phyloP scores from a whole-genome alignment of 441 rosid genomes.

The Erodium texanum region DNA sequence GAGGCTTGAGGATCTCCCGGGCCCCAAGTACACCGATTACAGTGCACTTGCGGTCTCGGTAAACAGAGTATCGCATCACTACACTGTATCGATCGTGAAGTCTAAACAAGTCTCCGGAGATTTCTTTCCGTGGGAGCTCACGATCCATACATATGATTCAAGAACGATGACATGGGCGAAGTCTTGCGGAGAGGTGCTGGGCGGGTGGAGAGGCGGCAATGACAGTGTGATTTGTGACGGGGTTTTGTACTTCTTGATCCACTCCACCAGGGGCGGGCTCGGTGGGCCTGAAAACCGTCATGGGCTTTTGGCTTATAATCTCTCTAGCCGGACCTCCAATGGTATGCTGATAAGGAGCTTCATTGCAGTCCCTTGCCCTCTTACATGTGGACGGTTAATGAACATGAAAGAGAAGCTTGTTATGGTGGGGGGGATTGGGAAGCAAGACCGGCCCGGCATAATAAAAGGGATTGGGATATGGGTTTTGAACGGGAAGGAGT shows the following conservation, averaged over 20 bases:
- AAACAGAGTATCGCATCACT: conserved; percentile 34
- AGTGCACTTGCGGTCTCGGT: conserved; percentile 66
- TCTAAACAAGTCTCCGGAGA: conserved; percentile 76
- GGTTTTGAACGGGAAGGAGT: conserved; percentile 54
- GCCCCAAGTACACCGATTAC: conserved; percentile 57
- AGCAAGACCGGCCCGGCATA: conserved; percentile 68
- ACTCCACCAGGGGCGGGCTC: conserved; percentile 43
- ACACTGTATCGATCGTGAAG: conserved; percentile 63
- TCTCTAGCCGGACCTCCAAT: conserved; percentile 35
- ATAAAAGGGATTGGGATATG: conserved; percentile 92
- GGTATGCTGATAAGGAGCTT: conserved; percentile 48
- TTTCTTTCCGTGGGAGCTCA: conserved; percentile 66
- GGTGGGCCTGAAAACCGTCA: conserved; percentile 51
- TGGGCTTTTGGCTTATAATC: conserved; percentile 47
- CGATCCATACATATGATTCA: conserved; percentile 56
- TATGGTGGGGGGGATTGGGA: conserved; percentile 93
- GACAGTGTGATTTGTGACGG: conserved; percentile 72
- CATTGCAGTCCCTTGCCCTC: conserved; percentile 61
- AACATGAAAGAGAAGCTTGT: conserved; percentile 73
- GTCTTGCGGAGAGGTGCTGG: conserved; percentile 48
- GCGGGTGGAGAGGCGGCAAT: conserved; percentile 95
- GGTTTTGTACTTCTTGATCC: conserved; percentile 52
- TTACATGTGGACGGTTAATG: conserved; percentile 90
- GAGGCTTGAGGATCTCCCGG: conserved; percentile 54
- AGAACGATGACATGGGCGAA: conserved; percentile 60